phyloP scores from a whole-genome alignment of 2,329 filamentous ascomycete species.

The Didymella pinodella region DNA sequence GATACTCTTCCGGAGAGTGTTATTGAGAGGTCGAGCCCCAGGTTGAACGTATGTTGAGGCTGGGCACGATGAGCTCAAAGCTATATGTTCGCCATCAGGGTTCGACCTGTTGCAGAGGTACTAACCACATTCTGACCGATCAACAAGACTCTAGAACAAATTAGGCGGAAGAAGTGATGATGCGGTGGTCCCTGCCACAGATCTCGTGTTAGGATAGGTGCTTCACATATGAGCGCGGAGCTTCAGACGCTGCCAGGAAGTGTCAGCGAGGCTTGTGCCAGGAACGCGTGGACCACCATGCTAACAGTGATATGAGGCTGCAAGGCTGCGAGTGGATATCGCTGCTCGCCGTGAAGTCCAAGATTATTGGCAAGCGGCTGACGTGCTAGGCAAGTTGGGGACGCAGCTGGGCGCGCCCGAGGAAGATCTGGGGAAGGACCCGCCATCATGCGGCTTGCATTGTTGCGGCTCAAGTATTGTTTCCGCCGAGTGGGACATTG shows the following conservation, averaged over 20 bases:
- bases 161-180: constrained; percentile 30
- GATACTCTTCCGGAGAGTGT: constrained; percentile 48
- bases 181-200: constrained; percentile 43
- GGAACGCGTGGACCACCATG: constrained; percentile 27
- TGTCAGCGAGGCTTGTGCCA: constrained; percentile 30
- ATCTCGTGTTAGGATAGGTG: constrained; percentile 34
- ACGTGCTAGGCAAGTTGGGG: constrained; percentile 29
- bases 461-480: constrained; percentile 46
- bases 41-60: constrained; percentile 33
- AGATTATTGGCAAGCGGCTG: constrained; percentile 33
- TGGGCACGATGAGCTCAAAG: constrained; percentile 36
- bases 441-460: constrained; percentile 22
- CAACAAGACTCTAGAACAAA: constrained; percentile 38
- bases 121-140: constrained; percentile 43
- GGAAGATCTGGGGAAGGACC: constrained; percentile 22
- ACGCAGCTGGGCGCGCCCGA: constrained; percentile 23
- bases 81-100: constrained; percentile 42
- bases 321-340: constrained; percentile 35
- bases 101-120: constrained; percentile 27
- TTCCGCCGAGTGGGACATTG: constrained; percentile 32
- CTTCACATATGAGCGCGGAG: constrained; percentile 43
- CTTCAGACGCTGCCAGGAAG: constrained; percentile 44
- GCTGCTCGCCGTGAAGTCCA: constrained; percentile 25
- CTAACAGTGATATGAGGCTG: constrained; percentile 37
- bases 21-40: constrained; percentile 30